Evolutionary conservation across 2,329 filamentous ascomycete species (phyloP).

Genomic region (Dactylonectria estremocensis): DNA sequence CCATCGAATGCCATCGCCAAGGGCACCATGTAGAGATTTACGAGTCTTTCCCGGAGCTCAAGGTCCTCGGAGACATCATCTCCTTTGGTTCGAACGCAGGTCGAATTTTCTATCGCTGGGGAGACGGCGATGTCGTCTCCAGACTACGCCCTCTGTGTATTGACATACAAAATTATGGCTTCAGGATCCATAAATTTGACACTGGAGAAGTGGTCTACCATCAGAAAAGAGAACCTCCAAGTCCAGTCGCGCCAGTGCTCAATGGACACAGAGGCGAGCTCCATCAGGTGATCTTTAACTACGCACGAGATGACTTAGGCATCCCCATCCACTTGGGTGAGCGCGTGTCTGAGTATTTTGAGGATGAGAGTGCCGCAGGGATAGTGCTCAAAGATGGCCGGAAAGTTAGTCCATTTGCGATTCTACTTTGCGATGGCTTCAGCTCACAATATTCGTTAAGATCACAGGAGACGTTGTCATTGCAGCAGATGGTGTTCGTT

Average conservation of each 20-base stretch:
- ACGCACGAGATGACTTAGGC: constrained; percentile 66
- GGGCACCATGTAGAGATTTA: constrained; percentile 73
- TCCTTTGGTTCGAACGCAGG: constrained; percentile 69
- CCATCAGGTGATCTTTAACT: constrained; percentile 71
- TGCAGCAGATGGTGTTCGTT: constrained; percentile 69
- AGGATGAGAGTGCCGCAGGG: constrained; percentile 52
- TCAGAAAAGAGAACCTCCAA: constrained; percentile 58
- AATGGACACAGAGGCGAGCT: constrained; percentile 75
- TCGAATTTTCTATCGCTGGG: constrained; percentile 74
- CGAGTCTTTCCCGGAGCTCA: constrained; percentile 71
- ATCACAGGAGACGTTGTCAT: constrained; percentile 66
- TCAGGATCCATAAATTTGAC: constrained; percentile 74
- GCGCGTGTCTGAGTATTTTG: constrained; percentile 68
- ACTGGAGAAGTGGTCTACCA: constrained; percentile 73
- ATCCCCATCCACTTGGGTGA: constrained; percentile 70
- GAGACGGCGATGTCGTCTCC: constrained; percentile 58
- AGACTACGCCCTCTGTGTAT: constrained; percentile 42
- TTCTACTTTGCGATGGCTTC: background rate
- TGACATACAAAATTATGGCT: constrained; percentile 62
- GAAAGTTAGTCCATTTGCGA: background rate
- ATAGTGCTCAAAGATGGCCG: constrained; percentile 16
- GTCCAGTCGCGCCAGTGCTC: constrained; percentile 53
- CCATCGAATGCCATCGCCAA: constrained; percentile 74
- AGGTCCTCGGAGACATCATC: constrained; percentile 74
- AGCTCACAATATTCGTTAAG: constrained; percentile 20